Percentiles rank a stretch among this genome's conserved stretches.
Evolutionary conservation across 108 stramenopile genomes (phyloP).

Genomic region (Poteriospumella lacustris): DNA sequence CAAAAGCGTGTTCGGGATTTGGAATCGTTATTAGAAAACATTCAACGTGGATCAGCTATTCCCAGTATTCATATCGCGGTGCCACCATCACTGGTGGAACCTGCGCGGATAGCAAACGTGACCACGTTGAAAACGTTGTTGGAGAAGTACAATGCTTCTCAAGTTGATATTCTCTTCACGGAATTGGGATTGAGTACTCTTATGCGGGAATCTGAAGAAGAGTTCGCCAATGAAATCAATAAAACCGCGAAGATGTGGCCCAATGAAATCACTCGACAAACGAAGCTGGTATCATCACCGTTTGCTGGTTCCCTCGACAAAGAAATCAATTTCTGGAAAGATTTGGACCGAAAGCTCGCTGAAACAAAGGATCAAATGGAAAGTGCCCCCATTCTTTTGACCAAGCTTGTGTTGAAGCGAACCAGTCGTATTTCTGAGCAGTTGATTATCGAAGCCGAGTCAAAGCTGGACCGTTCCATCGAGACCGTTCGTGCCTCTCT

Average conservation of each 20-base stretch:
- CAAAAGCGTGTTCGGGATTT: slow-evolving; percentile 6
- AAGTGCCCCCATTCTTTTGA: slow-evolving; percentile 1
- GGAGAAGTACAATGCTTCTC: neutral
- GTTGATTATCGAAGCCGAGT: slow-evolving; percentile 18
- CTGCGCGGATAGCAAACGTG: neutral
- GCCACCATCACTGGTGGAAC: neutral
- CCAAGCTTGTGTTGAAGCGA: slow-evolving; percentile 13
- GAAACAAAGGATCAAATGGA: slow-evolving; percentile 20
- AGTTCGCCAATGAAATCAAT: slow-evolving; percentile 22
- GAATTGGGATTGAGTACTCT: neutral
- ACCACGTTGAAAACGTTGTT: neutral
- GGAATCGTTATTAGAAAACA: neutral
- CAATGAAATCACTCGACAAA: slow-evolving; percentile 10
- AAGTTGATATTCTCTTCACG: neutral
- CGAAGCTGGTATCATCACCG: neutral
- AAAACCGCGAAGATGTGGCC: slow-evolving; percentile 16
- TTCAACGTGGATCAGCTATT: slow-evolving; percentile 12
- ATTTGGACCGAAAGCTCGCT: slow-evolving; percentile 14
- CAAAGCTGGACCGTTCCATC: neutral
- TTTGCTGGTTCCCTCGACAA: slow-evolving; percentile 12
- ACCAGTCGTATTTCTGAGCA: slow-evolving; percentile 20
- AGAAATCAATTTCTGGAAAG: slow-evolving; percentile 27
- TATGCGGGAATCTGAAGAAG: slow-evolving; percentile 11
- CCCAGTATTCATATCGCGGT: neutral
- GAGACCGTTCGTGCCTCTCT: neutral